phyloP scores from a whole-genome alignment of 2,329 filamentous ascomycete species.

The Ophiostoma montium region DNA sequence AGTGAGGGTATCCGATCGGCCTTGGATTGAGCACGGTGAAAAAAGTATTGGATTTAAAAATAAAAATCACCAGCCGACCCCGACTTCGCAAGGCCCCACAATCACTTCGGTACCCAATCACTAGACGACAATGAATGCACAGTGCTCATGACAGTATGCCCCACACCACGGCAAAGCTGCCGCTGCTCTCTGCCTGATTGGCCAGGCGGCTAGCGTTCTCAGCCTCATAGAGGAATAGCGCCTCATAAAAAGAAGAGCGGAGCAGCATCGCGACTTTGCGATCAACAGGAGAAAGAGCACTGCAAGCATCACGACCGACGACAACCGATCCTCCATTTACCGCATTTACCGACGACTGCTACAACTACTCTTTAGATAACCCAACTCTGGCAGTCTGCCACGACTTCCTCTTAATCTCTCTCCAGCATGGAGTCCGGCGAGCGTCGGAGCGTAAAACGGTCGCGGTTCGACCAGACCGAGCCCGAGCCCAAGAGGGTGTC shows the following conservation, averaged over 20 bases:
- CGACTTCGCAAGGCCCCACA: conserved; percentile 5
- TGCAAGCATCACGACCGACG: background rate
- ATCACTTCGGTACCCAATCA: background rate
- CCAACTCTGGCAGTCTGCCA: background rate
- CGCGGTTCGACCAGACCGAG: conserved; percentile 87
- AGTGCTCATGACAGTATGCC: background rate
- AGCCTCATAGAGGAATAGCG: background rate
- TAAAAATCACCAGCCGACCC: background rate
- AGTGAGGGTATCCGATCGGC: conserved; percentile 1
- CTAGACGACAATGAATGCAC: background rate
- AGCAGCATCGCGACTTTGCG: background rate
- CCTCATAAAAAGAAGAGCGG: background rate
- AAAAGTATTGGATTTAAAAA: background rate
- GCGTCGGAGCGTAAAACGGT: conserved; percentile 63
- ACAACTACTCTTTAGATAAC: no score
- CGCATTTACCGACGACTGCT: no score
- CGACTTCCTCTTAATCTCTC: background rate
- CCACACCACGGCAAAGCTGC: background rate
- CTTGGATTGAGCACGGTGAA: background rate
- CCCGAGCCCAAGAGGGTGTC: conserved; percentile 63
- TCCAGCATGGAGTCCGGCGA: conserved; percentile 44
- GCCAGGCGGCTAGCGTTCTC: background rate
- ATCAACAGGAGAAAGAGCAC: background rate
- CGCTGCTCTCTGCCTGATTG: background rate
- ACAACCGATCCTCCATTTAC: no score